Evolutionary conservation across 139 green algal species (phyloP).

Genomic region (Closterium sp.): DNA sequence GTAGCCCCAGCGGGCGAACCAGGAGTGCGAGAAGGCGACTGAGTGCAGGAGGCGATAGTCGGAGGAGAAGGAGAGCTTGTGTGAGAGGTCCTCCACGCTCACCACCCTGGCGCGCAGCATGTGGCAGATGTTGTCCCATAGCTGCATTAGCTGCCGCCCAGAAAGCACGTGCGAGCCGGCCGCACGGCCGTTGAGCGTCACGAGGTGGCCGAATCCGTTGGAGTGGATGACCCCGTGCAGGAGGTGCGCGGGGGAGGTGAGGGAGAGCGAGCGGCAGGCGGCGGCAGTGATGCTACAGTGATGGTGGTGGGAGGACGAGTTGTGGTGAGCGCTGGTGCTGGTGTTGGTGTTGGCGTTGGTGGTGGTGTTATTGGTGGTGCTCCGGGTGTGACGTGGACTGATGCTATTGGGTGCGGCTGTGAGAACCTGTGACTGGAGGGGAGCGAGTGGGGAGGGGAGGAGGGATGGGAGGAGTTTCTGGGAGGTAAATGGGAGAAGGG

Average conservation of each 20-base stretch:
- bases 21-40: slow-evolving; percentile 70
- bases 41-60: slow-evolving; percentile 72
- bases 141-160: slow-evolving; percentile 75
- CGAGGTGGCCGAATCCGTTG: slow-evolving; percentile 93
- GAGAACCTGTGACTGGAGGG: background rate
- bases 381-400: background rate
- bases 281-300: background rate
- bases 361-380: too few relatives aligned
- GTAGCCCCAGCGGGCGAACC: slow-evolving; percentile 92
- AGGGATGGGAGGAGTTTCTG: background rate
- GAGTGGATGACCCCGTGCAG: slow-evolving; percentile 87
- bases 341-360: too few relatives aligned
- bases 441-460: background rate
- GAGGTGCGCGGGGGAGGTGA: slow-evolving; percentile 60
- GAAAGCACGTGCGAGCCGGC: slow-evolving; percentile 54
- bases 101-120: slow-evolving; percentile 61
- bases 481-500: background rate
- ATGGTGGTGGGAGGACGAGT: background rate
- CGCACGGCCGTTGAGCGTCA: slow-evolving; percentile 76
- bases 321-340: background rate
- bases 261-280: background rate
- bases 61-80: background rate
- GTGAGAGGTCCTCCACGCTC: background rate
- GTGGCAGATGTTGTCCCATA: slow-evolving; percentile 88
- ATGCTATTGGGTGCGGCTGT: background rate